These are phyloP conservation scores for Pistacia integerrima DNA, from an alignment of 345 rosid species.

Conservation along the genomic window DNA sequence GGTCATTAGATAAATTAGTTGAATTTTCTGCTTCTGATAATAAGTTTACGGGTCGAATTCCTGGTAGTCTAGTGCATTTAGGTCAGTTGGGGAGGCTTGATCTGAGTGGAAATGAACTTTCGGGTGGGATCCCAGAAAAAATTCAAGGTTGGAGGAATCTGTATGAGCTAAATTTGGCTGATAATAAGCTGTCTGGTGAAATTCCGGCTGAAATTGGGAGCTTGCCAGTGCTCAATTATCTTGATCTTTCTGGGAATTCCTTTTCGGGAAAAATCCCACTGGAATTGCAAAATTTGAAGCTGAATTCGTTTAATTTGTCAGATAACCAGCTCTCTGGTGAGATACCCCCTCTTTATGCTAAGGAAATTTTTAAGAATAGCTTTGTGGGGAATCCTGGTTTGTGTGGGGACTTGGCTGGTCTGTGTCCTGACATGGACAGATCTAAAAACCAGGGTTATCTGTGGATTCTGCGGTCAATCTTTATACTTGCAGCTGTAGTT, in stretches of 20 bases:
- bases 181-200: constrained; percentile 61
- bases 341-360: constrained; percentile 66
- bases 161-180: constrained; percentile 76
- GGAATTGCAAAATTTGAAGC: constrained; percentile 75
- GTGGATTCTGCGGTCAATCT: constrained; percentile 69
- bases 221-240: constrained; percentile 79
- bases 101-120: constrained; percentile 59
- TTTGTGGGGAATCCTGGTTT: constrained; percentile 79
- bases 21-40: constrained; percentile 59
- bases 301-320: constrained; percentile 76
- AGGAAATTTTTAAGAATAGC: constrained; percentile 48
- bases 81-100: constrained; percentile 59
- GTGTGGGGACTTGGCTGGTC: constrained; percentile 61
- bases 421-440: constrained; percentile 43
- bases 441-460: constrained; percentile 37
- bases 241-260: constrained; percentile 74
- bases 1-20: constrained; percentile 43
- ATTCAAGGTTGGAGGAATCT: constrained; percentile 55
- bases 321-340: constrained; percentile 66
- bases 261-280: constrained; percentile 71
- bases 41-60: constrained; percentile 52
- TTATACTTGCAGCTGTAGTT: constrained; percentile 53
- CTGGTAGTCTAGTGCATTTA: constrained; percentile 54
- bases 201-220: constrained; percentile 68
- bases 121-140: constrained; percentile 67